These are phyloP conservation scores for Lepiota brunneoincarnata DNA, from an alignment of 768 basidiomycete species.

Conservation along the genomic window DNA sequence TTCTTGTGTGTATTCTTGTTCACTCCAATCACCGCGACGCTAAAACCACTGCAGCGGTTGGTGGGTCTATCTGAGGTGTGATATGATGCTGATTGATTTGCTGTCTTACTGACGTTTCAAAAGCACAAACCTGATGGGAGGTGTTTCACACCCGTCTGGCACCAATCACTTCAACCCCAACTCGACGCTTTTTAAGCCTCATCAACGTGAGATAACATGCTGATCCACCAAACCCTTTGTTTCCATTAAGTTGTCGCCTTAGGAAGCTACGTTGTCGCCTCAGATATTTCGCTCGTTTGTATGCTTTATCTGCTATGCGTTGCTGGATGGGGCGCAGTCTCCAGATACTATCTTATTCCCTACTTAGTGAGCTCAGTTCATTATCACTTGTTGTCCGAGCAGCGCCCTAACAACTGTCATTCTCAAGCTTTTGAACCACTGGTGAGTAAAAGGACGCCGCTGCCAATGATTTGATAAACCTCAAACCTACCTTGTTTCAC, in stretches of 20 bases:
- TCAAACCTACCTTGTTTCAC: not conserved
- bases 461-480: constrained; percentile 18
- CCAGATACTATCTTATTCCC: constrained; percentile 36
- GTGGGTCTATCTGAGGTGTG: constrained; percentile 33
- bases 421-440: constrained; percentile 40
- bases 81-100: not conserved
- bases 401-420: not conserved
- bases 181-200: constrained; percentile 38
- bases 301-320: constrained; percentile 24
- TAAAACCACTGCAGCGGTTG: constrained; percentile 24
- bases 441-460: constrained; percentile 27
- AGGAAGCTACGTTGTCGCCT: constrained; percentile 39
- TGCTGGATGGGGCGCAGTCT: constrained; percentile 24
- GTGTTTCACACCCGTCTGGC: constrained; percentile 43
- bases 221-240: not conserved
- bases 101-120: not conserved
- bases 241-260: constrained; percentile 8
- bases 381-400: not conserved
- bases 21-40: not conserved
- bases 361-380: constrained; percentile 35
- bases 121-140: constrained; percentile 45
- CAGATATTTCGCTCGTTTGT: constrained; percentile 23
- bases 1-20: constrained; percentile 28
- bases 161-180: constrained; percentile 41
- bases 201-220: constrained; percentile 27